Evolutionary conservation across 805 yeast genomes (phyloP).

Genomic region (Lachancea thermotolerans): DNA sequence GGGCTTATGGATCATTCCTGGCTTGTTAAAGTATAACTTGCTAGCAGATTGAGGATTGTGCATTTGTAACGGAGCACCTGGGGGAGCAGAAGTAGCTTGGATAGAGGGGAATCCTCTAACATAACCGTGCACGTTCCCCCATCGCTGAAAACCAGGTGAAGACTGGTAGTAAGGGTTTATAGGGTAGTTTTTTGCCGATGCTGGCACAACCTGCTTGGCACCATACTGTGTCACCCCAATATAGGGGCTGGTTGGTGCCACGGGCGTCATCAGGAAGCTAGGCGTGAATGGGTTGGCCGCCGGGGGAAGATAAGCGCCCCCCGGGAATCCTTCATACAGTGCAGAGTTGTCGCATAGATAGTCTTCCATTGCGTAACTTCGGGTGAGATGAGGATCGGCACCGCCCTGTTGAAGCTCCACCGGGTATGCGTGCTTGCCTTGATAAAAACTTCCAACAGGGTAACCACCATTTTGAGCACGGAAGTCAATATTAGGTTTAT

Average conservation of each 20-base stretch:
- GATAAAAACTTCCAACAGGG: constrained; percentile 4
- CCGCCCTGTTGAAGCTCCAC: constrained; percentile 8
- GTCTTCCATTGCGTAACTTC: constrained; percentile 13
- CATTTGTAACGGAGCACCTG: constrained; percentile 1
- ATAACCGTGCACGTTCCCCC: constrained; percentile 10
- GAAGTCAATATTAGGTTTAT: constrained; percentile 5
- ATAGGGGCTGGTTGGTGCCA: constrained; percentile 16
- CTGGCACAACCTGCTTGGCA: constrained; percentile 13
- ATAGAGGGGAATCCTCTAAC: constrained; percentile 8
- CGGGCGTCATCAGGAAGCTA: constrained; percentile 16
- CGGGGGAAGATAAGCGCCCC: constrained; percentile 16
- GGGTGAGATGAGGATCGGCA: constrained; percentile 3
- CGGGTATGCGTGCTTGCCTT: constrained; percentile 9
- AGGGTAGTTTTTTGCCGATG: constrained; percentile 12
- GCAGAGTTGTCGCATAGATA: constrained; percentile 18
- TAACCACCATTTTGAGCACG: constrained; percentile 3
- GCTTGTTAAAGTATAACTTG: constrained; percentile 8
- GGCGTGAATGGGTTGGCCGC: constrained; percentile 18
- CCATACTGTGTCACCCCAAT: constrained; percentile 12
- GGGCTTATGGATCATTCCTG: constrained; percentile 14
- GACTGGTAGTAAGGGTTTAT: constrained; percentile 11
- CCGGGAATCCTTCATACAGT: constrained; percentile 10
- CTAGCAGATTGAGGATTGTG: constrained; percentile 10
- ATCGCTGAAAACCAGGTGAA: constrained; percentile 11
- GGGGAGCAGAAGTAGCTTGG: constrained; percentile 9